Conservation (phyloP, 306 rosid species). For the Trichosanthes truncata region DNA sequence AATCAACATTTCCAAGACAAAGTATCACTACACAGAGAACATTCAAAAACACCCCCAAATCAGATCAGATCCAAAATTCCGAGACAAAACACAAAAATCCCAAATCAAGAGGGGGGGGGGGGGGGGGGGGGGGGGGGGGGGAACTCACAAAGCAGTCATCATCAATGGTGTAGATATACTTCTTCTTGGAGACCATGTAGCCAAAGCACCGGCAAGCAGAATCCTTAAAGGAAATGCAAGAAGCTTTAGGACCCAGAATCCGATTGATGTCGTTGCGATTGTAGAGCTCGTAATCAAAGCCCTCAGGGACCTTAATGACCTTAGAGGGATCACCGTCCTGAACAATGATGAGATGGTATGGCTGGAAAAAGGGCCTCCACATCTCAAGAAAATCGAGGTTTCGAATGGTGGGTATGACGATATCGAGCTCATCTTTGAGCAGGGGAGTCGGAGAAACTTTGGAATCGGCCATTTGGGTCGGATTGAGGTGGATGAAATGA, state of each 20-base stretch:
- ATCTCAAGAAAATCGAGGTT: conserved; percentile 83
- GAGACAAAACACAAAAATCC: background rate
- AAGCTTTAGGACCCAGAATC: conserved; percentile 70
- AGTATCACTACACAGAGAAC: background rate
- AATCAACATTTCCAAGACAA: background rate
- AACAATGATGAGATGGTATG: conserved; percentile 62
- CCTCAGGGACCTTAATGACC: conserved; percentile 54
- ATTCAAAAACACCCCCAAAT: background rate
- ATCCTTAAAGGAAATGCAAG: conserved; percentile 85
- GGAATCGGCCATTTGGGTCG: conserved; percentile 32
- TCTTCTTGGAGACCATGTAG: conserved; percentile 80
- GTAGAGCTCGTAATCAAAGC: conserved; percentile 64
- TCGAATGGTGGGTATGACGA: conserved; percentile 84
- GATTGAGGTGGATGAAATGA: background rate
- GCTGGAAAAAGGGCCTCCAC: conserved; percentile 79
- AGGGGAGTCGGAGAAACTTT: conserved; percentile 29
- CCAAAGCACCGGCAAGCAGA: conserved; percentile 84
- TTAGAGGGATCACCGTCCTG: conserved; percentile 79
- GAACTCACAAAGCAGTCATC: conserved; percentile 81
- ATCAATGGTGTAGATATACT: conserved; percentile 75
- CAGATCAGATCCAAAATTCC: conserved; percentile 1
- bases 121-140: no score
- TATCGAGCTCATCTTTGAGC: conserved; percentile 68
- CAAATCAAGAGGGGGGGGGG: background rate
- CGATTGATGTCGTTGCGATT: conserved; percentile 68